Evolutionary conservation across 108 stramenopile genomes (phyloP).

Genomic region (Pseudonitzschia delicatissima): DNA sequence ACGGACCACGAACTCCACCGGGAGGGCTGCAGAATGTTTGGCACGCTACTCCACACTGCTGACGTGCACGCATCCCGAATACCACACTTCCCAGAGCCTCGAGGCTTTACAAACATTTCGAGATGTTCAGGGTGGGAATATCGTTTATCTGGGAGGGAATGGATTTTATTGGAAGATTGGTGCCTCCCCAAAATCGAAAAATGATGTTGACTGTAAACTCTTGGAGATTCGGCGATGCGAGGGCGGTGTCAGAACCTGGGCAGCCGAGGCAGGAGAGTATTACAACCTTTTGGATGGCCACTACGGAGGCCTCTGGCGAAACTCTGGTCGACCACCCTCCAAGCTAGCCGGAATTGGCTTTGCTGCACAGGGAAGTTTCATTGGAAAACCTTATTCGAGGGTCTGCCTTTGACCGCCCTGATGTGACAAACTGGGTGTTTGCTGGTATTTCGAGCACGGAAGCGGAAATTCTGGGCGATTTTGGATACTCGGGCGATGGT

Average conservation of each 20-base stretch:
- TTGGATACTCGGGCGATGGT: conserved; percentile 25
- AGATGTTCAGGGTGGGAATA: conserved; percentile 16
- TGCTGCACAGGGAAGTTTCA: conserved; percentile 31
- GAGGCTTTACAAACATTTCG: conserved; percentile 22
- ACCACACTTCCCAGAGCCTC: conserved; percentile 20
- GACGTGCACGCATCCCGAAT: conserved; percentile 33
- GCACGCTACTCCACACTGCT: conserved; percentile 12
- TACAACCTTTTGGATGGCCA: conserved; percentile 18
- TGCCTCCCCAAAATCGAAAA: background rate
- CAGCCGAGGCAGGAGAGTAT: conserved; percentile 28
- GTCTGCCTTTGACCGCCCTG: conserved; percentile 9
- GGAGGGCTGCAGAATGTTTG: conserved; percentile 20
- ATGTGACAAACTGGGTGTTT: conserved; percentile 18
- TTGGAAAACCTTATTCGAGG: conserved; percentile 6
- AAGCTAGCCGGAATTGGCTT: conserved; percentile 27
- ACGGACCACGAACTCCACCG: conserved; percentile 33
- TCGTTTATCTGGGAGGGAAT: conserved; percentile 33
- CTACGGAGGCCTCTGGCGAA: conserved; percentile 34
- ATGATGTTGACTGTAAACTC: background rate
- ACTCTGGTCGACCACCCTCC: conserved; percentile 21
- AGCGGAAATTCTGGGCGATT: conserved; percentile 12
- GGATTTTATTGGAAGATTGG: conserved; percentile 38
- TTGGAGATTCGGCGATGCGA: conserved; percentile 36
- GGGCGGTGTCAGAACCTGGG: conserved; percentile 34
- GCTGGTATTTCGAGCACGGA: background rate